phyloP scores from a whole-genome alignment of 768 basidiomycete species.

The Leccinum fibrillosum region DNA sequence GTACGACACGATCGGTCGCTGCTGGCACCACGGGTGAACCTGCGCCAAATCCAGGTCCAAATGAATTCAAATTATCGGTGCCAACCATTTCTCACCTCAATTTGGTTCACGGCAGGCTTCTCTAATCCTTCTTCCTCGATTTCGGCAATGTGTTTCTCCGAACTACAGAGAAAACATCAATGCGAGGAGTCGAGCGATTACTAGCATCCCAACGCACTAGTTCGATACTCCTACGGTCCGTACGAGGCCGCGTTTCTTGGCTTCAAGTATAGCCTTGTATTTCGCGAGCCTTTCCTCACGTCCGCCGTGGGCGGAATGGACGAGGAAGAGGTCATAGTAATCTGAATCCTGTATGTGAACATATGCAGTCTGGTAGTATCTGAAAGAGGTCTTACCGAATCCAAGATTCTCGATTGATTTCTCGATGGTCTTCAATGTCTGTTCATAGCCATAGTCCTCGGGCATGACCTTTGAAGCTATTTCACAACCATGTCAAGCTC shows the following conservation, averaged over 20 bases:
- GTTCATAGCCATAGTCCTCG: conserved; percentile 12
- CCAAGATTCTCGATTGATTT: conserved; percentile 26
- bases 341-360: conserved; percentile 20
- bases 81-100: conserved; percentile 16
- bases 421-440: conserved; percentile 11
- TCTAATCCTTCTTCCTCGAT: conserved; percentile 25
- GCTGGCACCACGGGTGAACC: conserved; percentile 82
- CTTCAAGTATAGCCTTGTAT: conserved; percentile 38
- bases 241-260: conserved; percentile 35
- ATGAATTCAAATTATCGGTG: neutral
- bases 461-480: conserved; percentile 23
- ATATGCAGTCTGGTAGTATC: neutral
- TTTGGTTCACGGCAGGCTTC: conserved; percentile 29
- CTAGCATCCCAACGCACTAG: conserved; percentile 31
- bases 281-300: conserved; percentile 36
- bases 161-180: conserved; percentile 11
- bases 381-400: conserved; percentile 7
- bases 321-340: conserved; percentile 47
- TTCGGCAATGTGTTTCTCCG: conserved; percentile 26
- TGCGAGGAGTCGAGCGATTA: neutral
- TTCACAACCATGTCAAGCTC: neutral
- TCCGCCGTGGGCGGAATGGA: conserved; percentile 43
- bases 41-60: conserved; percentile 21
- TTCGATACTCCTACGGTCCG: conserved; percentile 46
- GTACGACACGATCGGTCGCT: conserved; percentile 69